Evolutionary conservation across 2,329 filamentous ascomycete species (phyloP), one percentile per base, ranked within the genome.

Genomic region (Didymella pomorum): DNA sequence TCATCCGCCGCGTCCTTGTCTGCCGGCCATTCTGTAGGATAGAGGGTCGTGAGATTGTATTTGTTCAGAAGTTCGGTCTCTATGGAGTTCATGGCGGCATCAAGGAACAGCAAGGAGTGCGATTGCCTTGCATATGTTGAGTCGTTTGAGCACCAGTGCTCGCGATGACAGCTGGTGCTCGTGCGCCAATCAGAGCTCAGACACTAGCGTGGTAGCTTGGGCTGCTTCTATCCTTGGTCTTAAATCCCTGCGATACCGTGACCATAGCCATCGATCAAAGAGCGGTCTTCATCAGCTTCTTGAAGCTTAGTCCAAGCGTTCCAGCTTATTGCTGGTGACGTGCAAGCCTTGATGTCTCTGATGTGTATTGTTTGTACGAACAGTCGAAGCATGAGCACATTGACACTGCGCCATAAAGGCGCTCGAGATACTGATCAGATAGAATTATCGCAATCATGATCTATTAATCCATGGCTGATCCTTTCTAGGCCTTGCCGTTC

Each of bases 61-160:
- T 96, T 93, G 68, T 93, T 93, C 70, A 95, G 87, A 53, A 98
- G 86, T 44, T 86, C 87, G 61, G 88, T 86, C 71, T 95, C 91
- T 31, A 70, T 70, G 21, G 63, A 58, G 47, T 68, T 71, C 73
- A 76, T 76, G 46, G 60, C 60, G 53, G 61, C 51, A 56, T 43
- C 18, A 25, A 46, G 31, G 23, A 23, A n/a, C 25, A 7, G 21
- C 16, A 37, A 43, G 11, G 21, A 25, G 41, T 20, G 41, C n/a
- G 21, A 11, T 16, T 20, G 23, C 37, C 12, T 21, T 14, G 37
- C 37, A 41, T 41, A 23, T 23, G 37, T 28, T 28, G 33, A 44
- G 28, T 8, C 16, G 20, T 39, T 20, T 5, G 41, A 58, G 44
- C 55, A 58, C 33, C 55, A 48, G 47, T 60, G 64, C 58, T 63